Base-by-base conservation (phyloP, 768 basidiomycete species). In the Lyophyllum atratum region DNA sequence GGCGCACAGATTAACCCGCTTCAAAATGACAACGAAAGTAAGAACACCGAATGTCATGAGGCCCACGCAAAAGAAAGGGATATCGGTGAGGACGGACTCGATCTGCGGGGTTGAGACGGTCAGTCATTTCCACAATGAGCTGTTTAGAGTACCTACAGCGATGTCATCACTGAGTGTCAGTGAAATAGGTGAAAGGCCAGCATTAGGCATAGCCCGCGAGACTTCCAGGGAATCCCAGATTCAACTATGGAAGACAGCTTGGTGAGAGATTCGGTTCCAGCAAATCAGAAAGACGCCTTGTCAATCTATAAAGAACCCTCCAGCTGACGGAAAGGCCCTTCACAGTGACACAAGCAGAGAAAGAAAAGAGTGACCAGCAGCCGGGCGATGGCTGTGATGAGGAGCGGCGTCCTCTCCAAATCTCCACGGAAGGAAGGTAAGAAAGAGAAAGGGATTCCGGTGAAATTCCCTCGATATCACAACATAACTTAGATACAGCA, bases 21-120 rank as follows among this genome's bases (percentile, higher is more conserved):
- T 81, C 69, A 83, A 72, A 22, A 79, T 64, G 39, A 87, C 66
- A 64, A 86, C 74, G 65, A 88, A 83, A 12, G 78, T 76, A 49
- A 85, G 81, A 40, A 84, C 73, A 14, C 81, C 86, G 52, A 90
- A 82, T 22, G 80, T 80, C 66, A 88, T 71, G n/a, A 89, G 73
- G 31, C 88, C 89, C 40, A 85, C 79, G 60, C 80, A 81, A 64
- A 88, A 82, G 59, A 88, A 75, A 21, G 89, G 89, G 52, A 90
- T 83, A 59, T 87, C 86, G 17, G 81, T 73, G 44, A 90, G 74
- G 40, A 89, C 66, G 60, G 75, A 71, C 56, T 83, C 80, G 40
- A 87, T 71, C 86, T 89, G 51, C 19, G 3, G n/a, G 21, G 6
- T 21, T n/a, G 28, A 34, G 52, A 42, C 24, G 39, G 47, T 54